Conservation (phyloP, 2,329 filamentous ascomycete species). For the Penicillium sp. region DNA sequence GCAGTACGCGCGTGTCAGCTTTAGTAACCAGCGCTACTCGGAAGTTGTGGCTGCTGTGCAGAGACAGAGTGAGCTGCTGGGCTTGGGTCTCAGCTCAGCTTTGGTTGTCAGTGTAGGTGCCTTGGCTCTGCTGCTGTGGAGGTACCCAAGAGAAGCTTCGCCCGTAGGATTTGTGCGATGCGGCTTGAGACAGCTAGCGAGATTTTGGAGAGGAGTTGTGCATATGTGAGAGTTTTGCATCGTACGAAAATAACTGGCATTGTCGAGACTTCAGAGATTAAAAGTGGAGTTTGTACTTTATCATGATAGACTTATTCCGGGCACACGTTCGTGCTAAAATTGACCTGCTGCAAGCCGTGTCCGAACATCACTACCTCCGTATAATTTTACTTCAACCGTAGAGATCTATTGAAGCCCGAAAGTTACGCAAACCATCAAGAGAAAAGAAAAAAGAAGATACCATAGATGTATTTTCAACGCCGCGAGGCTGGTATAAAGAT, state of each 20-base stretch:
- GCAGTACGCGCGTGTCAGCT: slow-evolving; percentile 89
- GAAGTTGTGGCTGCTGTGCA: slow-evolving; percentile 72
- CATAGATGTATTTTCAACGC: slow-evolving; percentile 1
- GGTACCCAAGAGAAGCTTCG: slow-evolving; percentile 23
- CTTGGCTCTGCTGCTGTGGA: slow-evolving; percentile 34
- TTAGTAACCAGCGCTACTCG: slow-evolving; percentile 88
- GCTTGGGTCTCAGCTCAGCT: slow-evolving; percentile 35
- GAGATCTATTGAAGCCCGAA: not conserved
- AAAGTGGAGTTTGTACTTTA: not conserved
- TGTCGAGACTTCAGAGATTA: not conserved
- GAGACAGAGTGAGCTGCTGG: slow-evolving; percentile 65
- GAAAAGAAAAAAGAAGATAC: not conserved
- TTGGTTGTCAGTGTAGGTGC: slow-evolving; percentile 31
- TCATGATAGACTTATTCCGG: not conserved
- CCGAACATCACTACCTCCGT: not conserved
- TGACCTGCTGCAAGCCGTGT: not conserved
- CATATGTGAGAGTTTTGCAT: not conserved
- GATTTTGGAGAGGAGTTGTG: slow-evolving; percentile 8
- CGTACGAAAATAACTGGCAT: not conserved
- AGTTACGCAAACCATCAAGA: not conserved
- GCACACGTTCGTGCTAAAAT: not conserved
- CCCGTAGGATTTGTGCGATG: slow-evolving; percentile 17
- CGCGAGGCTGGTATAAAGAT: slow-evolving; percentile 14
- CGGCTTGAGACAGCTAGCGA: slow-evolving; percentile 14
- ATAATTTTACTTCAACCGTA: not conserved